A percentile compares a stretch with the other conserved stretches of the same genome.
phyloP scores from a whole-genome alignment of 2,329 filamentous ascomycete species.

The Thermomyces lanuginosus region DNA sequence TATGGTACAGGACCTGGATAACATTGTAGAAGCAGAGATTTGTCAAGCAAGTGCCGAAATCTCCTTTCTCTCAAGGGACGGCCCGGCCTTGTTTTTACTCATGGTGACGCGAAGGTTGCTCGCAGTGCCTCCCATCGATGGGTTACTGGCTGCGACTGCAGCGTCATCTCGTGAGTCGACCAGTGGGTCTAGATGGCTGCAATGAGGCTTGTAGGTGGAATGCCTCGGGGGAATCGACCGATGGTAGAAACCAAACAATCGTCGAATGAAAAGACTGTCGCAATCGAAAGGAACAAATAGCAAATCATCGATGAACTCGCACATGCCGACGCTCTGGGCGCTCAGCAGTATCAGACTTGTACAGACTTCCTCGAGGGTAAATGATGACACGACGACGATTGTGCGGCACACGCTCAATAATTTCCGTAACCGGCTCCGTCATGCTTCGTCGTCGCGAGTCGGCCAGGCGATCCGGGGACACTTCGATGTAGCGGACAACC shows the following conservation, averaged over 20 bases:
- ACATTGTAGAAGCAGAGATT: too few relatives aligned
- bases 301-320: conserved; percentile 17
- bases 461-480: conserved; percentile 16
- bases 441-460: conserved; percentile 7
- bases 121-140: too few relatives aligned
- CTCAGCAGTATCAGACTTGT: conserved; percentile 18
- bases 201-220: not conserved
- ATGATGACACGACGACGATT: conserved; percentile 18
- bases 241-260: not conserved
- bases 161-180: too few relatives aligned
- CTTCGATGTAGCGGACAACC: conserved; percentile 18
- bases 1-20: too few relatives aligned
- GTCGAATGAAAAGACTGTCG: not conserved
- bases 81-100: too few relatives aligned
- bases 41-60: too few relatives aligned
- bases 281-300: conserved; percentile 8
- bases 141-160: too few relatives aligned
- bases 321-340: conserved; percentile 18
- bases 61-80: too few relatives aligned
- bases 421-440: conserved; percentile 11
- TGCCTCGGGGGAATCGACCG: not conserved
- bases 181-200: not conserved
- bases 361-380: conserved; percentile 22
- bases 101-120: too few relatives aligned
- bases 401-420: conserved; percentile 15